phyloP scores from a whole-genome alignment of 164 flowering plant genomes.

The Liriodendron chinense region DNA sequence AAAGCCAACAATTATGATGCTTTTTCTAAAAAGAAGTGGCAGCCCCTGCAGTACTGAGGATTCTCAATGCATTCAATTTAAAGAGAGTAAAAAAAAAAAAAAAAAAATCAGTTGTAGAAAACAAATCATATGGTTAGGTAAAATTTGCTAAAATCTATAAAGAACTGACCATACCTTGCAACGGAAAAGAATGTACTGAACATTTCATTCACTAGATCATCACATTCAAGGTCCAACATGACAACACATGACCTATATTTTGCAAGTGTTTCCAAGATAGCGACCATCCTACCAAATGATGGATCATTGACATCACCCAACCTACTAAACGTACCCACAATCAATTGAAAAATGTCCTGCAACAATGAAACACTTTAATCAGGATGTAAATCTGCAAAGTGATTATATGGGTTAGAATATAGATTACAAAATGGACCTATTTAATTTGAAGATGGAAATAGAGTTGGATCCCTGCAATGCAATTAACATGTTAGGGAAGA shows the following conservation, averaged over 20 bases:
- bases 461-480: background rate
- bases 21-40: too few relatives aligned
- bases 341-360: constrained; percentile 86
- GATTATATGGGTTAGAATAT: too few relatives aligned
- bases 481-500: constrained; percentile 11
- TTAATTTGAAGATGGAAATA: background rate
- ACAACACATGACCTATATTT: constrained; percentile 96
- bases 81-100: too few relatives aligned
- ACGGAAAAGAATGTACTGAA: constrained; percentile 74
- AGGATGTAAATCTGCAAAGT: constrained; percentile 3
- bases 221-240: constrained; percentile 96
- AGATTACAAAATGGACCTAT: too few relatives aligned
- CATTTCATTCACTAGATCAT: constrained; percentile 85
- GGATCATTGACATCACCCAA: constrained; percentile 72
- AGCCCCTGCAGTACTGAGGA: too few relatives aligned
- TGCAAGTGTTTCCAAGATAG: constrained; percentile 91
- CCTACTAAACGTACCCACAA: constrained; percentile 80
- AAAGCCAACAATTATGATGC: too few relatives aligned
- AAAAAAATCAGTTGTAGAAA: too few relatives aligned
- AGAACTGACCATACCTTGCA: constrained; percentile 56
- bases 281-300: constrained; percentile 84
- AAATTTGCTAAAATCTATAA: too few relatives aligned
- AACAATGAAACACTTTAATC: constrained; percentile 15
- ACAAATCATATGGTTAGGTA: too few relatives aligned
- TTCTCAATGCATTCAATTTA: too few relatives aligned